Evolutionary conservation across 2,329 filamentous ascomycete species (phyloP).

Genomic region (Pseudocercospora fijiensis): DNA sequence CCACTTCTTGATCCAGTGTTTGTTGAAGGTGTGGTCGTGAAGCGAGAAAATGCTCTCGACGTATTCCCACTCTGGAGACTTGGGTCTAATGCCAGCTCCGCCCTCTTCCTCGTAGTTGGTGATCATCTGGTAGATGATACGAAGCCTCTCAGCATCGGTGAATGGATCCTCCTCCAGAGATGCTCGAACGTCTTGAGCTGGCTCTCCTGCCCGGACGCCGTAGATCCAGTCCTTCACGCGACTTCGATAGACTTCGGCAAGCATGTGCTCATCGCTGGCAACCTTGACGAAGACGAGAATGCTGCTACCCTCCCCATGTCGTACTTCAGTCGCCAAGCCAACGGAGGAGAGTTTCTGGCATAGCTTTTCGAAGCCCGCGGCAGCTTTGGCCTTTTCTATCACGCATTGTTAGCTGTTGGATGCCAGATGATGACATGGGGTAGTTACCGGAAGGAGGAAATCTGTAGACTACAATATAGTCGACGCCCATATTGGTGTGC

Average conservation of each 20-base stretch:
- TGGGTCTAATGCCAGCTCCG: constrained; percentile 52
- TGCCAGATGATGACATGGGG: background rate
- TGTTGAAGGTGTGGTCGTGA: constrained; percentile 54
- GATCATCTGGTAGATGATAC: constrained; percentile 79
- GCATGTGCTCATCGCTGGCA: constrained; percentile 70
- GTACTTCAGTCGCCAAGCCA: constrained; percentile 85
- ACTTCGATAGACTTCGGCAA: constrained; percentile 73
- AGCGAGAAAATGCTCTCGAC: constrained; percentile 52
- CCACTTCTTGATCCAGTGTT: constrained; percentile 56
- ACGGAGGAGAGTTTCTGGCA: constrained; percentile 71
- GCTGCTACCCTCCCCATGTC: constrained; percentile 71
- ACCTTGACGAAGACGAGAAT: constrained; percentile 82
- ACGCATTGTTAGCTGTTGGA: background rate
- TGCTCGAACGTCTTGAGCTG: constrained; percentile 67
- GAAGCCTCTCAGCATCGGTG: constrained; percentile 81
- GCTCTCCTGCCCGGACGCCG: constrained; percentile 75
- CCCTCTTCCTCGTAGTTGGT: constrained; percentile 50
- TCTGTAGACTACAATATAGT: constrained; percentile 83
- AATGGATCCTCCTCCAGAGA: constrained; percentile 72
- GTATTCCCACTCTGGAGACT: constrained; percentile 52
- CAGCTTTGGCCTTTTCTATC: constrained; percentile 66
- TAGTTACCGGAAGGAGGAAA: constrained; percentile 65
- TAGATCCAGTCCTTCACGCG: constrained; percentile 93
- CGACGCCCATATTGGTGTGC: constrained; percentile 66
- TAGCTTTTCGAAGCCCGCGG: constrained; percentile 74